phyloP scores from a whole-genome alignment of 2,329 filamentous ascomycete species.

The Dendrostoma leiphaemia region DNA sequence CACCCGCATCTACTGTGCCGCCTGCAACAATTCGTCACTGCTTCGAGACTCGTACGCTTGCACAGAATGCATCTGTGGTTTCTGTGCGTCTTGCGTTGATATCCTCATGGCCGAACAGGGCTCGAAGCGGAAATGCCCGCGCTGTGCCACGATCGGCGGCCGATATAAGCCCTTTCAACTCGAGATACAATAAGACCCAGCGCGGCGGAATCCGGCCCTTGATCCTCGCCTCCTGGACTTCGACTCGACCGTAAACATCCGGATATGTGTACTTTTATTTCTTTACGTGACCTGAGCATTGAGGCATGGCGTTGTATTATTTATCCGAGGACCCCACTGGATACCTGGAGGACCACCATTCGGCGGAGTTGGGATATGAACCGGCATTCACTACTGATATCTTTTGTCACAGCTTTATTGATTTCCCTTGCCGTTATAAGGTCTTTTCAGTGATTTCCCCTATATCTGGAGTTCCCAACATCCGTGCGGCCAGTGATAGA shows the following conservation, averaged over 20 bases:
- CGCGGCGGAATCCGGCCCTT: background rate
- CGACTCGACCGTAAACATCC: background rate
- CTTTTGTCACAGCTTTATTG: conserved; percentile 13
- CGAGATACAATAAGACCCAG: conserved; percentile 64
- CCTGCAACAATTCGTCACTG: conserved; percentile 74
- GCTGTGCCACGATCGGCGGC: conserved; percentile 75
- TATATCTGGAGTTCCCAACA: background rate
- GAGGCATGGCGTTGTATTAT: conserved; percentile 12
- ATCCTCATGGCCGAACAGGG: conserved; percentile 74
- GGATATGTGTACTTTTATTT: conserved; percentile 18
- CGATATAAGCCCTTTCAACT: conserved; percentile 84
- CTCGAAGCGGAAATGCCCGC: conserved; percentile 72
- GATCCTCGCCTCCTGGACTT: background rate
- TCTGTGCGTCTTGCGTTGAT: conserved; percentile 86
- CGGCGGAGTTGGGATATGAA: conserved; percentile 11
- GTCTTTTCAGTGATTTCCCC: background rate
- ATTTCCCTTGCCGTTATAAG: conserved; percentile 5
- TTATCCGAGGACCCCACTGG: conserved; percentile 2
- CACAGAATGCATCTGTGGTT: conserved; percentile 91
- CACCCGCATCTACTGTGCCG: conserved; percentile 90
- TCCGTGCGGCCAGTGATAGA: background rate
- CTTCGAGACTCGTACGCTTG: conserved; percentile 88
- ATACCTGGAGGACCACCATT: conserved; percentile 3
- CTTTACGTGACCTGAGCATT: conserved; percentile 13
- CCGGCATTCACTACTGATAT: conserved; percentile 14